Base-by-base conservation (phyloP, 257 asterid genomes). In the Ligustrum vulgare region DNA sequence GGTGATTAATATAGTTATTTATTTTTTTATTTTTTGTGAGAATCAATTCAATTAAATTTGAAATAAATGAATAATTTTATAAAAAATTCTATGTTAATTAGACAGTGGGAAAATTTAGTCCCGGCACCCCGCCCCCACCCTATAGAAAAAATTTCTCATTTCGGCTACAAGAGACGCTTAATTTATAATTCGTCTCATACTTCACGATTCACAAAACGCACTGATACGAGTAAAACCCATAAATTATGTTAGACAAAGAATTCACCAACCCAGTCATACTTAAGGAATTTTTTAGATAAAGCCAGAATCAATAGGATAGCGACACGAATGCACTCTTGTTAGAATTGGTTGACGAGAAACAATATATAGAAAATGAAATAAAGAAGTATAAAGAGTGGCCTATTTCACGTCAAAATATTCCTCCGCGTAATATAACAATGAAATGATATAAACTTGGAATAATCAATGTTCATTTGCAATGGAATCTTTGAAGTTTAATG, bases 291-390 rank as follows among this genome's bases (percentile, higher is more conserved):
- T 63, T 54, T 28, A 58, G 79, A 79, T 68, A 70, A 70, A 71
- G 10, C 25, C 77, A 25, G 20, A 68, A 70, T 76, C 73, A 70
- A 56, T 70, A 75, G 28, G 47, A 45, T 70, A 77, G 41, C 41
- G 75, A 10, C 51, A 78, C 71, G 62, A 41, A 8, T 36, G 56
- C 36, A 58, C 35, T 45, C 65, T 58, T 4, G 56, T 41, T 39
- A 12, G 64, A 63, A 3, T 75, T 56, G 79, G 77, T 75, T 71
- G 87, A 68, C 77, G 56, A 67, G 11, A 54, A 28, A 45, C 37
- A 37, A 36, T 67, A 51, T 47, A 15, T 7, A 15, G 23, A 67
- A 18, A 75, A 36, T 2, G 11, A 12, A 49, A 12, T 23, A 35
- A 67, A 13, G 22, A 64, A n/a, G n/a, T n/a, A n/a, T 1, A 9